These are phyloP conservation scores for Hypoxylon sp. DNA, from an alignment of 2,329 filamentous ascomycete genomes.

Conservation along the genomic window DNA sequence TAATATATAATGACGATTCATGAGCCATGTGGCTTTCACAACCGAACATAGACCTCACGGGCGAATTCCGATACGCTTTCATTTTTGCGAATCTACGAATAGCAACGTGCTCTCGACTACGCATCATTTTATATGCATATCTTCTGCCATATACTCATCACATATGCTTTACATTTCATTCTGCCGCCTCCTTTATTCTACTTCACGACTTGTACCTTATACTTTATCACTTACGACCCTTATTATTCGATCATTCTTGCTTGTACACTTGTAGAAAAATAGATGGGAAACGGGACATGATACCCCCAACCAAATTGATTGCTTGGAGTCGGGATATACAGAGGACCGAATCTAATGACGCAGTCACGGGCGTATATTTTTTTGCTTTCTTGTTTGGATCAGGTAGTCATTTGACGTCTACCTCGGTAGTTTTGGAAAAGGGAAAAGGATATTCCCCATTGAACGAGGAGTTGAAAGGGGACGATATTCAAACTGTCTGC, in stretches of 20 bases:
- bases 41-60: conserved; percentile 29
- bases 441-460: conserved; percentile 14
- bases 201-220: conserved; percentile 17
- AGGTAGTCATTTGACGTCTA: conserved; percentile 15
- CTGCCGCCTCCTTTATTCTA: conserved; percentile 6
- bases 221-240: conserved; percentile 19
- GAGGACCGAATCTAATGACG: conserved; percentile 33
- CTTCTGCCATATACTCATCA: conserved; percentile 11
- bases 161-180: conserved; percentile 13
- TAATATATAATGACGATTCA: conserved; percentile 47
- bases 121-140: conserved; percentile 11
- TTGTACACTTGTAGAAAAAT: conserved; percentile 37
- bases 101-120: conserved; percentile 16
- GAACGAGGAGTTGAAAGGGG: conserved; percentile 16
- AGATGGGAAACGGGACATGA: conserved; percentile 45
- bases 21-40: conserved; percentile 40
- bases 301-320: conserved; percentile 43
- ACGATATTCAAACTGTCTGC: conserved; percentile 19
- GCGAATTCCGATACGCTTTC: conserved; percentile 23
- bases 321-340: conserved; percentile 33
- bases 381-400: conserved; percentile 36
- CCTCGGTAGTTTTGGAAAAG: conserved; percentile 1
- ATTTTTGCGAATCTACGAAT: conserved; percentile 26
- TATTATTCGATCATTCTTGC: conserved; percentile 24
- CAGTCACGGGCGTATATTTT: conserved; percentile 30